Conservation (phyloP, 2,329 filamentous ascomycete genomes). For the Dactylellina parvicollis region DNA sequence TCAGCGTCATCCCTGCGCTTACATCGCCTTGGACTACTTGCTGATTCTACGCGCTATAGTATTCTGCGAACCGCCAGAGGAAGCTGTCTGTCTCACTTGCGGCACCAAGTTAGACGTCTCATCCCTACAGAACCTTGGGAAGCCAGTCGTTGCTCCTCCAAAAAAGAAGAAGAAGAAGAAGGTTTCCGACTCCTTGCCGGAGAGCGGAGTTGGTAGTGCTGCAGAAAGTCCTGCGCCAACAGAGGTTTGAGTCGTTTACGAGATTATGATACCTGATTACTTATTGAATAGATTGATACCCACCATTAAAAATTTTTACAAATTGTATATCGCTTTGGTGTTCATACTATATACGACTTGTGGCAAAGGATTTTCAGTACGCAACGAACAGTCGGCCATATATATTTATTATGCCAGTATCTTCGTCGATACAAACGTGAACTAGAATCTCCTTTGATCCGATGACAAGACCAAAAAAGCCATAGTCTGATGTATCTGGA, state of each 20-base stretch:
- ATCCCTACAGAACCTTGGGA: conserved; percentile 79
- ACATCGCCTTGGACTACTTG: neutral
- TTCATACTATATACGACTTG: neutral
- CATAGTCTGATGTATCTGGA: no score
- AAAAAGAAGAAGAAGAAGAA: conserved; percentile 76
- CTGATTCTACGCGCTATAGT: conserved; percentile 65
- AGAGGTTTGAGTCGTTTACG: conserved; percentile 55
- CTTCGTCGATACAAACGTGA: no score
- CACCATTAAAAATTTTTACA: neutral
- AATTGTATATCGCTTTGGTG: neutral
- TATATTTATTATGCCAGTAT: no score
- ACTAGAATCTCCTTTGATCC: no score
- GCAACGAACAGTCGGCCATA: no score
- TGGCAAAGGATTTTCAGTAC: no score
- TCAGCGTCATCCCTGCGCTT: neutral
- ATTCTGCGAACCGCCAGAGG: conserved; percentile 75
- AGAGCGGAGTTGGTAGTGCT: conserved; percentile 69
- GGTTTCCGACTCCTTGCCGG: conserved; percentile 64
- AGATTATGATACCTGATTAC: conserved; percentile 52
- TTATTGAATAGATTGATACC: conserved; percentile 25
- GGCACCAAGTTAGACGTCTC: conserved; percentile 72
- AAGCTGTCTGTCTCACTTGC: conserved; percentile 81
- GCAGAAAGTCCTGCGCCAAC: conserved; percentile 69
- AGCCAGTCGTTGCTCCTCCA: conserved; percentile 77
- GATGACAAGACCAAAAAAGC: no score